Evolutionary conservation across 768 basidiomycete genomes (phyloP).

Genomic region (Suillus subluteus): DNA sequence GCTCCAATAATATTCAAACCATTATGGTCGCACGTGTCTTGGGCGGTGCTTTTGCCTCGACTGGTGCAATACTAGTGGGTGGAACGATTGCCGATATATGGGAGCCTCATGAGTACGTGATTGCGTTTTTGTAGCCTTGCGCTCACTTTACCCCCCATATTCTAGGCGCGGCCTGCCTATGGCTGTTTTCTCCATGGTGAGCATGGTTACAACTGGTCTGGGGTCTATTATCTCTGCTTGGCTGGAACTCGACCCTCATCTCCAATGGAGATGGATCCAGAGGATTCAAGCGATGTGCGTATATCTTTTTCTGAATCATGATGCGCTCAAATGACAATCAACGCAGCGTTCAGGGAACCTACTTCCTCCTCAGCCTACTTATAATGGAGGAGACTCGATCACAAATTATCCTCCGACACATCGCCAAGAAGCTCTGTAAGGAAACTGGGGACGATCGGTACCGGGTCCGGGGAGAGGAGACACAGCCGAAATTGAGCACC

Average conservation of each 20-base stretch:
- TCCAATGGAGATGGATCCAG: slow-evolving; percentile 83
- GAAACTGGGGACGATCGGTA: slow-evolving; percentile 67
- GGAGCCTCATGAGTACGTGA: slow-evolving; percentile 55
- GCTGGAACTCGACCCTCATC: slow-evolving; percentile 58
- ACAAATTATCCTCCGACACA: slow-evolving; percentile 64
- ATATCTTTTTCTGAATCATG: slow-evolving; percentile 9
- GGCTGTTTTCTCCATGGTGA: slow-evolving; percentile 67
- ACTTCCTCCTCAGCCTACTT: slow-evolving; percentile 52
- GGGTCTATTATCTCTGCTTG: slow-evolving; percentile 69
- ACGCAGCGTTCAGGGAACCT: slow-evolving; percentile 53
- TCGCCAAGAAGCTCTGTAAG: slow-evolving; percentile 65
- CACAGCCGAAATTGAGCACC: slow-evolving; percentile 52
- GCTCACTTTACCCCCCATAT: not conserved
- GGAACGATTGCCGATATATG: slow-evolving; percentile 74
- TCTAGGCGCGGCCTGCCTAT: slow-evolving; percentile 73
- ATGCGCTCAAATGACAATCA: slow-evolving; percentile 8
- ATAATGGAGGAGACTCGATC: slow-evolving; percentile 74
- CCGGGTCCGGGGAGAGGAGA: slow-evolving; percentile 65
- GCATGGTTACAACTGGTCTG: slow-evolving; percentile 63
- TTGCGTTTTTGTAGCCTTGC: slow-evolving; percentile 32
- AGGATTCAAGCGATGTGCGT: slow-evolving; percentile 73
- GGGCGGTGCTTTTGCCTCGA: slow-evolving; percentile 66
- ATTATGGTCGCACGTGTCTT: slow-evolving; percentile 65
- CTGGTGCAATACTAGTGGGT: slow-evolving; percentile 69
- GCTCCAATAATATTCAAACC: slow-evolving; percentile 51